These are phyloP conservation scores for Cylindrodendrum hubeiense DNA, from an alignment of 2,329 filamentous ascomycete species.

Conservation along the genomic window DNA sequence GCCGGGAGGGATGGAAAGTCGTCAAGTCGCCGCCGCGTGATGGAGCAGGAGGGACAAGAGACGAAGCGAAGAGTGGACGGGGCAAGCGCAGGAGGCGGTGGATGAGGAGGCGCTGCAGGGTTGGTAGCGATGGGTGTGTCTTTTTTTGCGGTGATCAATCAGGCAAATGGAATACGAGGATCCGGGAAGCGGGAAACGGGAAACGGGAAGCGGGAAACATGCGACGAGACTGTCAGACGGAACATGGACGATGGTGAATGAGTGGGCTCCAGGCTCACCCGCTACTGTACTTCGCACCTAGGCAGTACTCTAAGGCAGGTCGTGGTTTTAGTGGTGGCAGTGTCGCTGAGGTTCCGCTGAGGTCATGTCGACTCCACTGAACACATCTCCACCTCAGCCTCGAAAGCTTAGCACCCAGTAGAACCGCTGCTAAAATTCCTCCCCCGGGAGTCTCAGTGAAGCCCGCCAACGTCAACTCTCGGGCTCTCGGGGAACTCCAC, in stretches of 20 bases:
- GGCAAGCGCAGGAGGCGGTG: neutral
- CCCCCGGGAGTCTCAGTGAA: neutral
- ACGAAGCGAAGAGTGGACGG: neutral
- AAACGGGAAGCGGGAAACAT: constrained; percentile 12
- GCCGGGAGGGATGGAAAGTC: neutral
- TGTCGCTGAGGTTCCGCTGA: constrained; percentile 1
- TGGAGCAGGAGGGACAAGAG: neutral
- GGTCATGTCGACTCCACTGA: constrained; percentile 16
- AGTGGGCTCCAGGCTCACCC: neutral
- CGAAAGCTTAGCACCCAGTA: constrained; percentile 23
- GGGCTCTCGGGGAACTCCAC: constrained; percentile 9
- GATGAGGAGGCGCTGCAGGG: neutral
- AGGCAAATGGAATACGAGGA: constrained; percentile 18
- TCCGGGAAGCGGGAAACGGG: neutral
- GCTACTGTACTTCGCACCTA: too few relatives aligned
- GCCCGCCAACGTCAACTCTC: constrained; percentile 20
- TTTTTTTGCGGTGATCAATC: constrained; percentile 2
- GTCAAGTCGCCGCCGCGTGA: constrained; percentile 8
- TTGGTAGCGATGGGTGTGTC: neutral
- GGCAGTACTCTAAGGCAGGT: neutral
- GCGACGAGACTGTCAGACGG: constrained; percentile 1
- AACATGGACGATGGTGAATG: constrained; percentile 2
- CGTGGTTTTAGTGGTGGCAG: neutral
- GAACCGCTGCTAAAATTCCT: neutral
- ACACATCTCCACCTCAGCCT: constrained; percentile 18